Evolutionary conservation across 2,329 filamentous ascomycete species (phyloP).

Genomic region (Coniochaeta ligniaria): DNA sequence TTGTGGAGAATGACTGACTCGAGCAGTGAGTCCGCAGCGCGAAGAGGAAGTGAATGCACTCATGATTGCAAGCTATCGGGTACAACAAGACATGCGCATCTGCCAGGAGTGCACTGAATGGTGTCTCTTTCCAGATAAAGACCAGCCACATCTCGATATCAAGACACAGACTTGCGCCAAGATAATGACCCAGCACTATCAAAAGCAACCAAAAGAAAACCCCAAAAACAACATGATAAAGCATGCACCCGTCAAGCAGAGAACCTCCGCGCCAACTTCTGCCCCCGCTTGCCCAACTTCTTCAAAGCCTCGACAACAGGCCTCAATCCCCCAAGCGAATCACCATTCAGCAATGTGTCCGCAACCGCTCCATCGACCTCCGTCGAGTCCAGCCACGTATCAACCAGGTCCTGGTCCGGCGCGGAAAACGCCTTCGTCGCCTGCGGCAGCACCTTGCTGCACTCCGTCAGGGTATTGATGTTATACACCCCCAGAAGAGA

Average conservation of each 20-base stretch:
- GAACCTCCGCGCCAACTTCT: neutral
- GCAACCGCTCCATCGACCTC: neutral
- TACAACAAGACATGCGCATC: neutral
- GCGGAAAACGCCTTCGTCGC: neutral
- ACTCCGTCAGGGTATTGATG: constrained; percentile 47
- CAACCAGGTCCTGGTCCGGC: neutral
- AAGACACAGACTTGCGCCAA: no score
- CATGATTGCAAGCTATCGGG: neutral
- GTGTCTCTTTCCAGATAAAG: no score
- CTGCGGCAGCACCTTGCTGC: constrained; percentile 41
- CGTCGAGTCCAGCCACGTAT: neutral
- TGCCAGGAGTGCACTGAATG: neutral
- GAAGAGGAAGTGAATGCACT: neutral
- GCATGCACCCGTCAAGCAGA: neutral
- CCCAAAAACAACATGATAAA: neutral
- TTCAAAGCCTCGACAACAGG: neutral
- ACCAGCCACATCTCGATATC: no score
- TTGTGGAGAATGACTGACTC: neutral
- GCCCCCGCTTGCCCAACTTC: neutral
- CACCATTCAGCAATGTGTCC: neutral
- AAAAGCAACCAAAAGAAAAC: no score
- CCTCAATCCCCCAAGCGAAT: neutral
- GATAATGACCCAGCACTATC: neutral
- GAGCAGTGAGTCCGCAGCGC: neutral
- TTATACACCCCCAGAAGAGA: constrained; percentile 49